Percentiles rank a stretch among this genome's conserved stretches.
These are phyloP conservation scores for Phtheirospermum japonicum DNA, from an alignment of 257 asterid genomes.

Conservation along the genomic window DNA sequence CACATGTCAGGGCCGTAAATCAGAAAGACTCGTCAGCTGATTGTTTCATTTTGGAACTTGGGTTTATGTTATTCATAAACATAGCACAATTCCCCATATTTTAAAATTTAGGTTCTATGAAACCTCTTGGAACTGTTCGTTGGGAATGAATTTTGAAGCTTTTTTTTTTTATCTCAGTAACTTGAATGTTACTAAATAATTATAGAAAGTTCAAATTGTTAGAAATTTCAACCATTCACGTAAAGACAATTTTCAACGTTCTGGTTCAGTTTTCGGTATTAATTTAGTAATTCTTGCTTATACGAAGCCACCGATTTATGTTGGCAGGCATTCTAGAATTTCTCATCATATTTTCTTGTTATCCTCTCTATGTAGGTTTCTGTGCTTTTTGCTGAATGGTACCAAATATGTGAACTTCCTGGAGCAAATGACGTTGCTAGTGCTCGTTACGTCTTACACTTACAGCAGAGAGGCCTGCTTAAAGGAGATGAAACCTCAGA, in stretches of 20 bases:
- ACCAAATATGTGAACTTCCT: constrained; percentile 78
- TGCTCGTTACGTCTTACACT: constrained; percentile 58
- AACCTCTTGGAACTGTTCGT: neutral
- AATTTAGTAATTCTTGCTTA: neutral
- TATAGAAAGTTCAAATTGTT: neutral
- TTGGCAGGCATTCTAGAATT: neutral
- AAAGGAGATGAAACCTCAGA: constrained; percentile 90
- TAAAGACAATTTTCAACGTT: neutral
- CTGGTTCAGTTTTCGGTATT: neutral
- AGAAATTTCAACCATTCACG: neutral
- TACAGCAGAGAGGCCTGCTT: constrained; percentile 80
- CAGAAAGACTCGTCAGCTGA: neutral
- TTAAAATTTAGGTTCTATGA: neutral
- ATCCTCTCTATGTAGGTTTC: constrained; percentile 46
- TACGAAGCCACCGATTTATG: neutral
- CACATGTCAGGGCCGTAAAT: neutral
- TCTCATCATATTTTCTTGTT: constrained; percentile 17
- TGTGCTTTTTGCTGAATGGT: constrained; percentile 80
- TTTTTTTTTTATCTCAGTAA: neutral
- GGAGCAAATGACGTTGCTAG: constrained; percentile 73
- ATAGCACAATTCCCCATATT: neutral
- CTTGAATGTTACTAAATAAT: neutral
- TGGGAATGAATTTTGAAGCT: neutral
- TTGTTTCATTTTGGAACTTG: neutral
- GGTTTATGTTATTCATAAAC: neutral